Conservation (phyloP, 306 rosid genomes). For the Fagus sylvatica region DNA sequence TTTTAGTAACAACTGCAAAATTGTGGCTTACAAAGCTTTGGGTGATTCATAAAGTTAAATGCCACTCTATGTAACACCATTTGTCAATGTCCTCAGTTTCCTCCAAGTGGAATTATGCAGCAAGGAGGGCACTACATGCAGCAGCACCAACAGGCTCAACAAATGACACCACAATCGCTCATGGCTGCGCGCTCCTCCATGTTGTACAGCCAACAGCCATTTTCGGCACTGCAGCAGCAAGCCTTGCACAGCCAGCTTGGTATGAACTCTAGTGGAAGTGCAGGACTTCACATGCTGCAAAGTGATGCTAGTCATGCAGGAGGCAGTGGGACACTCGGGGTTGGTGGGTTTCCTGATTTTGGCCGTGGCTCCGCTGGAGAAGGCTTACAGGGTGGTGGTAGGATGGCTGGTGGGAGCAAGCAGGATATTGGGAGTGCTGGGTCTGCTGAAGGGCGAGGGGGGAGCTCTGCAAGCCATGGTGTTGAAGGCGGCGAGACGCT, state of each 20-base stretch:
- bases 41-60: neutral
- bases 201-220: slow-evolving; percentile 80
- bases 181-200: slow-evolving; percentile 94
- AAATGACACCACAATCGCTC: slow-evolving; percentile 81
- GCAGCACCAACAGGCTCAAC: slow-evolving; percentile 86
- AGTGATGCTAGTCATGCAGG: slow-evolving; percentile 59
- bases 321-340: slow-evolving; percentile 49
- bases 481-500: slow-evolving; percentile 82
- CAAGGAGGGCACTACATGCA: slow-evolving; percentile 91
- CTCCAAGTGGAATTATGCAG: slow-evolving; percentile 72
- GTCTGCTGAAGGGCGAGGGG: slow-evolving; percentile 67
- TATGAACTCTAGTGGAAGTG: slow-evolving; percentile 56
- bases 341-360: slow-evolving; percentile 72
- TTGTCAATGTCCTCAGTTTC: slow-evolving; percentile 46
- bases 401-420: slow-evolving; percentile 67
- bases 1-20: neutral
- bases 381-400: slow-evolving; percentile 55
- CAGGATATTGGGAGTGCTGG: slow-evolving; percentile 66
- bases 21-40: neutral
- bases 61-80: neutral
- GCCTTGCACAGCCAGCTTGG: slow-evolving; percentile 78
- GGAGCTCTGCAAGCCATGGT: slow-evolving; percentile 59
- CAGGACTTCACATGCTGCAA: slow-evolving; percentile 80
- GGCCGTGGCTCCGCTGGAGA: slow-evolving; percentile 57
- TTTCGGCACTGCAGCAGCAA: slow-evolving; percentile 76